Conservation (phyloP, 176 grass and related monocot species). For the Musa troglodytarum region DNA sequence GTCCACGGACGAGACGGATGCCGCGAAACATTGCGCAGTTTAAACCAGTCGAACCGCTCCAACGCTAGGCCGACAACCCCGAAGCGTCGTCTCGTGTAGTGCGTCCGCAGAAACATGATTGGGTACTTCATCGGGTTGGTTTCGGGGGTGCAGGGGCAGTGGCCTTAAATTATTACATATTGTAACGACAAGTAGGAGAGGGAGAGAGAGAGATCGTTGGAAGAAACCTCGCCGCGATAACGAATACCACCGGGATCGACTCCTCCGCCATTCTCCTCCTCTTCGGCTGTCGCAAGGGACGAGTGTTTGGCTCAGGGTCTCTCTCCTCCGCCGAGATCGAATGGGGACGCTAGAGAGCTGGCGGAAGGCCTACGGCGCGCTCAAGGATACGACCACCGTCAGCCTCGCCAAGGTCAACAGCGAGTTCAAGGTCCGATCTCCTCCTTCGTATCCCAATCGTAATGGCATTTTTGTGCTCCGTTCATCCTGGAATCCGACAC, state of each 20-base stretch:
- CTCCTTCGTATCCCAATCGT: not conserved
- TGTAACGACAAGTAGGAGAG: too few relatives aligned
- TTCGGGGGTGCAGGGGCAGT: too few relatives aligned
- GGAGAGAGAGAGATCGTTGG: too few relatives aligned
- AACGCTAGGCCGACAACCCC: not conserved
- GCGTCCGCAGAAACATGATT: too few relatives aligned
- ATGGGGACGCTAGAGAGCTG: constrained; percentile 56
- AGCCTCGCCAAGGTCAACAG: constrained; percentile 73
- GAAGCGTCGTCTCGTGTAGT: too few relatives aligned
- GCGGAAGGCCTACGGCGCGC: constrained; percentile 86
- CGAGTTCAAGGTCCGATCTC: constrained; percentile 45
- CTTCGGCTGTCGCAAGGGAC: not conserved
- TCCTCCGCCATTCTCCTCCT: not conserved
- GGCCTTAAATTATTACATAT: too few relatives aligned
- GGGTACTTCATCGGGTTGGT: too few relatives aligned
- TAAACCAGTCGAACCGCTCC: not conserved
- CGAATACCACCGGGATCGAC: too few relatives aligned
- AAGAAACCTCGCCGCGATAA: too few relatives aligned
- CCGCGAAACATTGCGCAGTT: not conserved
- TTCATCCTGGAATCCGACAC: not conserved
- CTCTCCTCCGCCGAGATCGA: not conserved
- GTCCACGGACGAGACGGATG: not conserved
- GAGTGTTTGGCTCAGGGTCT: constrained; percentile 9
- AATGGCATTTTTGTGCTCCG: not conserved
- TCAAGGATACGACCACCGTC: constrained; percentile 92